Evolutionary conservation across 257 asterid genomes (phyloP).

Genomic region (Fraxinus excelsior): DNA sequence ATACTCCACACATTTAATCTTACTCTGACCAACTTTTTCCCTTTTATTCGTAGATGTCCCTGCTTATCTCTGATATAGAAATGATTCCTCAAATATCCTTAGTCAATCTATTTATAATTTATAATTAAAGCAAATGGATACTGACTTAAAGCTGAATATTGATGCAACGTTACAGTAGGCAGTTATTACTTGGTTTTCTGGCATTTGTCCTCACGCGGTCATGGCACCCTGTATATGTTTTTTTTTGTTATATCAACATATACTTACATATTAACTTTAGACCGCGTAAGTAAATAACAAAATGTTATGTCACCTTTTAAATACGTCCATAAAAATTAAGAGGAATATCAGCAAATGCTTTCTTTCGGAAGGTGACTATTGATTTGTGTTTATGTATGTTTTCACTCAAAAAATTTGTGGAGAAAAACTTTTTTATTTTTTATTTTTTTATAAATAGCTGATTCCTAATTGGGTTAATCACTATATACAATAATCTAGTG

Average conservation of each 20-base stretch:
- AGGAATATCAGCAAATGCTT: background rate
- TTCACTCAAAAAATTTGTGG: background rate
- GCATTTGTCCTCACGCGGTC: background rate
- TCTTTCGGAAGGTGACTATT: background rate
- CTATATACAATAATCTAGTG: too few species aligned
- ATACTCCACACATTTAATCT: background rate
- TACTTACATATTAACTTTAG: too few species aligned
- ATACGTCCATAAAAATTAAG: background rate
- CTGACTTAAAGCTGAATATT: background rate
- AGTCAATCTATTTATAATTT: too few species aligned
- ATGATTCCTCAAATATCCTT: background rate
- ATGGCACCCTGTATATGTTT: too few species aligned
- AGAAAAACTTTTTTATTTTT: too few species aligned
- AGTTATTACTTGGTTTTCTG: background rate
- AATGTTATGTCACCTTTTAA: background rate
- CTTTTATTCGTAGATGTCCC: background rate
- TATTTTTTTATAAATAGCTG: too few species aligned
- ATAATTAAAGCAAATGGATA: background rate
- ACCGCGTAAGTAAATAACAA: background rate
- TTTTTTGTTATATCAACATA: too few species aligned
- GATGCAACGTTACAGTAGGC: background rate
- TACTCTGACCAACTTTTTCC: background rate
- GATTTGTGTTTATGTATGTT: background rate
- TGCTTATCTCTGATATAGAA: background rate
- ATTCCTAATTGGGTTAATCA: too few species aligned